Evolutionary conservation across 495 filamentous ascomycete species (phyloP), one percentile per base, ranked within the genome.

Genomic region (Niebla homalea): DNA sequence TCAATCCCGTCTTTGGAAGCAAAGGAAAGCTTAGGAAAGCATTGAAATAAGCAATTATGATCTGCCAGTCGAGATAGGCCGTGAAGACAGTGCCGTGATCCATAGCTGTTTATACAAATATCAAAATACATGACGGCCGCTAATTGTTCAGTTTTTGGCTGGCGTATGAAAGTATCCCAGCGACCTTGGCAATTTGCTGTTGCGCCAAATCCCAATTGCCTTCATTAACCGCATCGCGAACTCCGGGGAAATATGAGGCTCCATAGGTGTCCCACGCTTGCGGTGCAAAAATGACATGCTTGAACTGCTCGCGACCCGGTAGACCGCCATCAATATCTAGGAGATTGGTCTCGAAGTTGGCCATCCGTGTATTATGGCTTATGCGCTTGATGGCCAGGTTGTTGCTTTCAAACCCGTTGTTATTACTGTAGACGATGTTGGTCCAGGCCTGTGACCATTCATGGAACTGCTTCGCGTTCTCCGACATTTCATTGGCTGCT

Each of bases 291-390:
- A 98, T 56, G 58, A 94, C 77, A 67, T 98, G 93, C 62, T 92
- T 94, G 72, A 87, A 98, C 68, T 96, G 93, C 21, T 85, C 85
- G 53, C 92, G 79, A 60, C 86, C 85, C 26, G 87, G 89, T 23
- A 94, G 71, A 42, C 90, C 88, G 35, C 79, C 84, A 19, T 75
- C 75, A 49, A 85, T 58, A 64, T 97, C 92, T 40, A 96, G 66
- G 42, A 98, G 63, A 66, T 87, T 69, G 3, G 81, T 81, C 58
- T 98, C 92, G 60, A 97, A 94, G 45, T 70, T 71, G 10, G 78
- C 79, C 80, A 82, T 79, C 38, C 81, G 71, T 25, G 66, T 68
- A 56, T 90, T 92, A 60, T 84, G 81, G 12, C 75, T 77, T 37
- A 81, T 69, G 18, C 84, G 70, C 55, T 78, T 75, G 32, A 79